Evolutionary conservation across 148 eudicot species (phyloP).

Genomic region (Agrostemma githago): DNA sequence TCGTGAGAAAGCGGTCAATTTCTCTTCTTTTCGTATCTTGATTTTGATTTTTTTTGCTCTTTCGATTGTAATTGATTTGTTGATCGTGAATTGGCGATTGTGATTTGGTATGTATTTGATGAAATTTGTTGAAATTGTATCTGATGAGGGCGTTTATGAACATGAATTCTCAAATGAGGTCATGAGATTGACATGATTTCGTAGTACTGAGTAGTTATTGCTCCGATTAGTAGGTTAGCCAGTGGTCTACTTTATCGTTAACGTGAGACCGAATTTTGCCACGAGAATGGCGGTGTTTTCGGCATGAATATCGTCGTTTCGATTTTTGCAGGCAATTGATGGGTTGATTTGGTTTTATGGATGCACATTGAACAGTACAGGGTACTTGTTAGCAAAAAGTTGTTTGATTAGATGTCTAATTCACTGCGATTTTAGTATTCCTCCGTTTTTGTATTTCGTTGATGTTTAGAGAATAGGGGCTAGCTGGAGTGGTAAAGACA

Average conservation of each 20-base stretch:
- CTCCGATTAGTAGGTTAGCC: too few species aligned
- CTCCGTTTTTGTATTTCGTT: neutral
- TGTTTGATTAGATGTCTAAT: neutral
- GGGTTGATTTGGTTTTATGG: too few species aligned
- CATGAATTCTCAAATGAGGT: neutral
- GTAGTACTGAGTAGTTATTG: too few species aligned
- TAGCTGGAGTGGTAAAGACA: neutral
- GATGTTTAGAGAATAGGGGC: neutral
- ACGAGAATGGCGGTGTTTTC: too few species aligned
- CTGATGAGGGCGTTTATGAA: neutral
- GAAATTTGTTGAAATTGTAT: neutral
- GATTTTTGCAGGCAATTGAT: too few species aligned
- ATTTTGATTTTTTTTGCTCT: neutral
- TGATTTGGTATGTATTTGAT: neutral
- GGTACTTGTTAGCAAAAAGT: too few species aligned
- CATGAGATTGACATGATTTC: neutral
- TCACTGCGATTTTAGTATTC: neutral
- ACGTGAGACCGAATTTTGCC: too few species aligned
- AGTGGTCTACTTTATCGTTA: too few species aligned
- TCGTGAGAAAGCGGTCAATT: slow-evolving; percentile 87
- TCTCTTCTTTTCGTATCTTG: neutral
- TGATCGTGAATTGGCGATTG: neutral
- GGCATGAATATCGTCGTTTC: too few species aligned
- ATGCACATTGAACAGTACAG: too few species aligned
- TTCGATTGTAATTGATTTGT: neutral